Base-by-base conservation (phyloP, 495 filamentous ascomycete genomes). In the Rhypophila decipiens region DNA sequence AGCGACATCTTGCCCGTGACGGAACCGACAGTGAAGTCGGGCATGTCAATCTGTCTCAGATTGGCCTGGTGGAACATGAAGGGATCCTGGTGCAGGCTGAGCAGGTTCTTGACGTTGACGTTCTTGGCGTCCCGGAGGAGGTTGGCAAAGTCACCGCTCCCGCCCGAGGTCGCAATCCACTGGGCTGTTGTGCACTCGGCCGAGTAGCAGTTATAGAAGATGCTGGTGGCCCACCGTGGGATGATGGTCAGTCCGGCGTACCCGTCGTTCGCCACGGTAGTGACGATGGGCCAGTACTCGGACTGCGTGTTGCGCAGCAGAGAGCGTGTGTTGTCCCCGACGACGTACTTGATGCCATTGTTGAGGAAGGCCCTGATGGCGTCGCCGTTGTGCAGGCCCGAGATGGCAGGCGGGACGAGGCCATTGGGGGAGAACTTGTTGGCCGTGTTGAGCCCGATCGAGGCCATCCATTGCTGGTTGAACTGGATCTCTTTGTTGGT, bases 381-480 rank as follows among this genome's bases (percentile, higher is more conserved):
- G 58, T 82, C 78, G 18, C 73, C 78, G 62, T 82, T 82, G 64
- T 82, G 78, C 11, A 81, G 51, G 38, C 78, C 78, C 1, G 78
- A 80, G 42, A 82, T 82, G 47, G 75, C 76, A 0, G 78, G 78
- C 11, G 78, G 78, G 53, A 81, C 76, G 45, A 82, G 70, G 27
- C 78, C 78, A 29, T 71, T 70, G 39, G 58, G 48, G 19, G 70
- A 76, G 47, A 64, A 80, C 39, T 67, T 49, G 9, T 34, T 52
- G 8, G 68, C 70, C 20, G 54, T 23, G 24, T 58, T 48, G 40
- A 82, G 58, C 10, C 72, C 72, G 10, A 70, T 55, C 39, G 71
- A 65, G 46, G 65, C 57, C 23, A 77, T 50, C 77, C 77, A 82
- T 24, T 68, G 72, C 45, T 74, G 63, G 63, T 82, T 82, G 66